Percentiles rank a stretch among this genome's conserved stretches.
phyloP scores from a whole-genome alignment of 768 basidiomycete species.

The Phanerodontia chrysosporium region DNA sequence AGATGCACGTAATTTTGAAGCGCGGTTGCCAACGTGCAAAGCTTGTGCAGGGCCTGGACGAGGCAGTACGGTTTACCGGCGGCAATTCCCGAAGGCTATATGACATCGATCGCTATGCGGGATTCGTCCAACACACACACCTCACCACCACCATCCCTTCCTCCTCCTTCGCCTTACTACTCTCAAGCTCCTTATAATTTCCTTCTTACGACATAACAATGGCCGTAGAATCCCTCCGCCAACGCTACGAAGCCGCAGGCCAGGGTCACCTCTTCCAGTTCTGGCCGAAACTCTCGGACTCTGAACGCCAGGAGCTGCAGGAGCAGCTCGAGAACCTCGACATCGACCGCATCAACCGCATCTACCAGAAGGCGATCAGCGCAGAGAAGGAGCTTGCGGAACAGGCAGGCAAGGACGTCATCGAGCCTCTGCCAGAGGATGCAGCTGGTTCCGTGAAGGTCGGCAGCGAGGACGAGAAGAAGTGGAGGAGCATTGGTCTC shows the following conservation, averaged over 20 bases:
- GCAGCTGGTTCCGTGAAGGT: conserved; percentile 63
- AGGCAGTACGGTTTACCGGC: conserved; percentile 7
- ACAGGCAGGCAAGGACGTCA: conserved; percentile 42
- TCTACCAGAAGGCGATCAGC: conserved; percentile 73
- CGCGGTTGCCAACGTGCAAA: neutral
- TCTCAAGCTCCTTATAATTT: neutral
- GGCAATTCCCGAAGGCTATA: conserved; percentile 9
- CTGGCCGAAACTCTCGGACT: conserved; percentile 65
- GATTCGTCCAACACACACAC: neutral
- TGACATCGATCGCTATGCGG: neutral
- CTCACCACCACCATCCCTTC: neutral
- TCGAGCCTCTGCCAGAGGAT: conserved; percentile 79
- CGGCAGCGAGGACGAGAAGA: conserved; percentile 48
- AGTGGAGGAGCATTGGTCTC: conserved; percentile 80
- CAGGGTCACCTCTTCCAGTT: conserved; percentile 91
- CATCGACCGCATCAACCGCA: conserved; percentile 86
- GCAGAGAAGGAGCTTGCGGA: conserved; percentile 52
- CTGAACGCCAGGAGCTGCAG: conserved; percentile 60
- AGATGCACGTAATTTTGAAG: neutral
- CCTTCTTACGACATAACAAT: conserved; percentile 29
- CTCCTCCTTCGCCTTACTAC: neutral
- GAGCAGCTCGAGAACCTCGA: conserved; percentile 77
- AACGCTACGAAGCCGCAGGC: conserved; percentile 71
- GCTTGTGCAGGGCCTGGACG: neutral
- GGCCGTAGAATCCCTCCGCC: conserved; percentile 52